Percentiles rank a stretch among this genome's conserved stretches.
These are phyloP conservation scores for Trichoderma endophyticum DNA, from an alignment of 2,329 filamentous ascomycete genomes.

Conservation along the genomic window DNA sequence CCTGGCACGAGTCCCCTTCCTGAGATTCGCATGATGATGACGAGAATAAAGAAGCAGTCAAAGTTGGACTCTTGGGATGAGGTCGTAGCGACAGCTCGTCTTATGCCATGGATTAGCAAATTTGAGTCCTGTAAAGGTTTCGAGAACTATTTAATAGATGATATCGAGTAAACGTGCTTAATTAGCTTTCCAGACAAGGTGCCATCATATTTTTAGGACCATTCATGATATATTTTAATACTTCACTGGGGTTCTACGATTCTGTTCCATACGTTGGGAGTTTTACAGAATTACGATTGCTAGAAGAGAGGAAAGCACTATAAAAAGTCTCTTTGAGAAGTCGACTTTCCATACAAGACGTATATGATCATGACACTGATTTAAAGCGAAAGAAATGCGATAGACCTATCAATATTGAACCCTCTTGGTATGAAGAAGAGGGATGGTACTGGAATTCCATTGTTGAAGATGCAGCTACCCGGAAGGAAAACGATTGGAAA, in stretches of 20 bases:
- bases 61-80: neutral
- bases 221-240: too few relatives aligned
- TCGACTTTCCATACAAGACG: neutral
- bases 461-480: neutral
- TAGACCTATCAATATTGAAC: neutral
- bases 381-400: neutral
- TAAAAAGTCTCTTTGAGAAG: neutral
- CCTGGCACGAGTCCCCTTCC: neutral
- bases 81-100: neutral
- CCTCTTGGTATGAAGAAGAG: neutral
- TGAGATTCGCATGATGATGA: neutral
- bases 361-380: neutral
- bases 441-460: neutral
- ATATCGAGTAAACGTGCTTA: fast-evolving
- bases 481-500: neutral
- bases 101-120: neutral
- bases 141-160: neutral
- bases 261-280: neutral
- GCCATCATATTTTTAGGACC: fast-evolving
- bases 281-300: neutral
- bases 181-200: neutral
- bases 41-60: neutral
- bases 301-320: neutral
- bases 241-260: neutral
- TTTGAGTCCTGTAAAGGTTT: neutral